Evolutionary conservation across 495 filamentous ascomycete species (phyloP).

Genomic region (Chaetomidium leptoderma): DNA sequence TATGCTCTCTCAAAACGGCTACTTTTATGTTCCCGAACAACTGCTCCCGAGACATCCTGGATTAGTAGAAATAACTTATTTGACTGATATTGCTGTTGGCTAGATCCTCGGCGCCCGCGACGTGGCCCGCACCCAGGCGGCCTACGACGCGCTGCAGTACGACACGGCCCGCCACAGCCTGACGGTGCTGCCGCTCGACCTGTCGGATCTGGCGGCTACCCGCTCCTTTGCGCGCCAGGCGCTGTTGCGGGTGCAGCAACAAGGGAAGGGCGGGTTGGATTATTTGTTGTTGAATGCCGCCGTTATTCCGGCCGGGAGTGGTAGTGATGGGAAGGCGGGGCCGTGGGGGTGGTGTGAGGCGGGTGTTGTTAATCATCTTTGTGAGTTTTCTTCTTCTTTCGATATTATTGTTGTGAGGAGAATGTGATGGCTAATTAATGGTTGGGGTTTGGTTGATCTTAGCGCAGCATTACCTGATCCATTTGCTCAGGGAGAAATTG

Average conservation of each 20-base stretch:
- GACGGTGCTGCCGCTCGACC: conserved; percentile 41
- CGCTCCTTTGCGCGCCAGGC: conserved; percentile 37
- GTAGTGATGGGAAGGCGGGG: conserved; percentile 27
- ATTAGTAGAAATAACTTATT: too few species aligned
- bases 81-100: too few species aligned
- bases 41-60: too few species aligned
- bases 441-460: neutral
- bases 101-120: conserved; percentile 44
- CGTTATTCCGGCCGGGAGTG: conserved; percentile 17
- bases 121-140: conserved; percentile 30
- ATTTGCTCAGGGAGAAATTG: conserved; percentile 39
- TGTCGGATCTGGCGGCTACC: conserved; percentile 34
- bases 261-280: conserved; percentile 24
- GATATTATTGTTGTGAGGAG: neutral
- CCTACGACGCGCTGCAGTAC: conserved; percentile 35
- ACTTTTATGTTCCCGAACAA: too few species aligned
- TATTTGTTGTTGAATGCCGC: conserved; percentile 44
- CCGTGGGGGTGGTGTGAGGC: conserved; percentile 31
- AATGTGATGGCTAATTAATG: neutral
- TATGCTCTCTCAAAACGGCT: too few species aligned
- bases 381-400: conserved; percentile 20
- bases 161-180: conserved; percentile 35
- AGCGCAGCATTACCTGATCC: conserved; percentile 47
- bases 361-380: conserved; percentile 43
- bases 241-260: conserved; percentile 27